Base-by-base conservation (phyloP, 768 basidiomycete genomes). In the Pleurotus sapidus region DNA sequence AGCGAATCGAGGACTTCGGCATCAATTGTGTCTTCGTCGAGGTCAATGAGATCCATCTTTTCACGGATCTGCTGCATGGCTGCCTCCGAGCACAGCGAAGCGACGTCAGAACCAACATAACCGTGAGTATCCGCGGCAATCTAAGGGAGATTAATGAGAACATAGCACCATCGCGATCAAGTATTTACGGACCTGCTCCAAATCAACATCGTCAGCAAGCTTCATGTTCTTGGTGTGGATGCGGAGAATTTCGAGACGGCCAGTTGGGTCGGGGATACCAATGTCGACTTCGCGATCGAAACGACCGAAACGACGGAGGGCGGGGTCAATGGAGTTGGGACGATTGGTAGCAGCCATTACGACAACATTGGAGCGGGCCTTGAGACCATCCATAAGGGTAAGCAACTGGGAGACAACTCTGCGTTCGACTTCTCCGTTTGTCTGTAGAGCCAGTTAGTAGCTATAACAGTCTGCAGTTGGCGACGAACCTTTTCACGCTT, bases 171-270 rank as follows among this genome's bases (percentile, higher is more conserved):
- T 1, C 23, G 38, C n/a, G 34, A 46, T 50, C 49, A 57, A 46
- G 4, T 48, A 17, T 20, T 23, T 6, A 63, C 69, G 58, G 64
- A 88, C 91, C 79, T 94, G 93, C 73, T 99, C 97, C 59, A 98
- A 85, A 67, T 99, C 97, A 38, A 98, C 97, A 63, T 98, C 96
- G 57, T 98, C 95, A 23, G 74, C 84, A 49, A 98, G 81, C 75
- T 98, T 99, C 97, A 99, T 98, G 78, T 99, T 98, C 87, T 98
- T 98, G 57, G 97, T 98, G 81, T 98, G 97, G 60, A 99, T 98
- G 53, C 96, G 91, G 60, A 98, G 88, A 67, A 98, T 99, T 71
- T 99, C 97, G 46, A 98, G 86, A 74, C 97, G 96, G 56, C 97
- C 97, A 58, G 96, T 98, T 0, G 97, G 97, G 73, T 99, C 97